phyloP scores from a whole-genome alignment of 208 protist species.

The Willaertia magna region DNA sequence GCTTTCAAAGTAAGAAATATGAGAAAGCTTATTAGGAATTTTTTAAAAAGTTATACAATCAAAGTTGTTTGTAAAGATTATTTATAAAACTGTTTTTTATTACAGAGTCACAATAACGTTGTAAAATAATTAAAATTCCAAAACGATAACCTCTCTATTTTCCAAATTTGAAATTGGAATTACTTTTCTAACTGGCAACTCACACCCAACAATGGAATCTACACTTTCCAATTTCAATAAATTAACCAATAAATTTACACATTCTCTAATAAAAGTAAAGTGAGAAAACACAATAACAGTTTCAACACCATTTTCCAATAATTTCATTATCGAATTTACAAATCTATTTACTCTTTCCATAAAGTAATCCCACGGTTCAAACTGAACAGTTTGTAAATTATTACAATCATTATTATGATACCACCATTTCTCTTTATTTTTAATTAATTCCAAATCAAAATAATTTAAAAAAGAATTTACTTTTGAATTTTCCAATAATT shows the following conservation, averaged over 20 bases:
- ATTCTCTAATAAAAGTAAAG: neutral
- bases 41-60: no score
- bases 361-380: neutral
- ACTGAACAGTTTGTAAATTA: neutral
- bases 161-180: neutral
- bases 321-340: neutral
- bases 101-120: no score
- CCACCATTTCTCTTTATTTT: neutral
- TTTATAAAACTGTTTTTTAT: no score
- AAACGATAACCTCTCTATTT: neutral
- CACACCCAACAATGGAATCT: neutral
- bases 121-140: no score
- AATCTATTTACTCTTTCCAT: neutral
- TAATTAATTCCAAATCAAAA: neutral
- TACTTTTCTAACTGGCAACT: neutral
- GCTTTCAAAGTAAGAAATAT: no score
- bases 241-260: neutral
- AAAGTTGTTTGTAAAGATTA: no score
- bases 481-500: neutral
- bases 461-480: neutral
- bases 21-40: no score
- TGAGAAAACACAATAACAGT: neutral
- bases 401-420: neutral
- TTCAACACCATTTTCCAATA: neutral
- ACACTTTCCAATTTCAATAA: neutral